Conservation (phyloP, 805 yeast species). For the Yarrowia sp. region DNA sequence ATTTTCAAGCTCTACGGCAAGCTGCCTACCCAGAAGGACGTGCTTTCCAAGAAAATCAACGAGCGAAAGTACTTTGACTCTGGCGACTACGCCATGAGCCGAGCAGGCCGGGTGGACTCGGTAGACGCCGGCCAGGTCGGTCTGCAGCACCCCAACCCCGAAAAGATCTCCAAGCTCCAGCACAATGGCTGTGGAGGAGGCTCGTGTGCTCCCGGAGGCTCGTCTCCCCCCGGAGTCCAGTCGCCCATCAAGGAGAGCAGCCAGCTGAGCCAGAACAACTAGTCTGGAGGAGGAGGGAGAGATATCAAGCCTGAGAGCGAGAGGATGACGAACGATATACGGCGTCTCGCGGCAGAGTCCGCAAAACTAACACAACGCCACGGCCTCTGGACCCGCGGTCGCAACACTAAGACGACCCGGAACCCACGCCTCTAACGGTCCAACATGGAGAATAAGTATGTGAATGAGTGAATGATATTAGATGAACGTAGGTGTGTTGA, state of each 20-base stretch:
- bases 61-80: conserved; percentile 93
- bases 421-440: conserved; percentile 24
- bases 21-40: conserved; percentile 79
- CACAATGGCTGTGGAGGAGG: conserved; percentile 31
- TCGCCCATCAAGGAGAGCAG: conserved; percentile 38
- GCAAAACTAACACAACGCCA: conserved; percentile 38
- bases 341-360: conserved; percentile 36
- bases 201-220: conserved; percentile 21
- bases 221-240: conserved; percentile 26
- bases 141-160: conserved; percentile 45
- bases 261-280: conserved; percentile 38
- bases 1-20: conserved; percentile 83
- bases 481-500: neutral
- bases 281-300: neutral
- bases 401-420: conserved; percentile 11
- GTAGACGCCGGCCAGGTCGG: conserved; percentile 49
- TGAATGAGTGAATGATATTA: conserved; percentile 36
- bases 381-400: conserved; percentile 8
- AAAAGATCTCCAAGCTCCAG: conserved; percentile 43
- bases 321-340: conserved; percentile 1
- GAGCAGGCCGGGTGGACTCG: conserved; percentile 50
- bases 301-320: neutral
- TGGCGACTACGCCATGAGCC: conserved; percentile 87
- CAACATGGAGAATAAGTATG: conserved; percentile 31
- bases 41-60: conserved; percentile 71